Base-by-base conservation (phyloP, 768 basidiomycete species). In the Calocera viscosa region DNA sequence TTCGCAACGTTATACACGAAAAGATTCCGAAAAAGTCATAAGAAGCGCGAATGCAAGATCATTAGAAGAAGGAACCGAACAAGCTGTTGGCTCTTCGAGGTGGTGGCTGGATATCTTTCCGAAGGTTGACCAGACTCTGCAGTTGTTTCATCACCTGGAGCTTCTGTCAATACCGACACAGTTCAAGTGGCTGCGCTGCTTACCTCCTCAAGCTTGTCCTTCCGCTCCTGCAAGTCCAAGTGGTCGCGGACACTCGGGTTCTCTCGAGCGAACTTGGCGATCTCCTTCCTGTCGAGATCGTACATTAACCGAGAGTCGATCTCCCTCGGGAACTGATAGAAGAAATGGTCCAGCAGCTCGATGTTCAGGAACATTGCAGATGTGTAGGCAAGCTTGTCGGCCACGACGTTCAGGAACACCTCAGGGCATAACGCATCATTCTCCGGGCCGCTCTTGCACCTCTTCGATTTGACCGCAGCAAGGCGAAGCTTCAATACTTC, bases 351-450 rank as follows among this genome's bases (percentile, higher is more conserved):
- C 1, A 98, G 83, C 11, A 99, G 81, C 75, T 99, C 96, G 68
- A 99, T 96, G 78, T 94, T 96, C 81, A 99, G 96, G 76, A 98
- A 98, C 89, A 97, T 92, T 1, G 94, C 86, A 1, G 93, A 91
- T 0, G 95, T 98, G 73, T 93, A 88, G 0, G 94, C 93, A 43
- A 99, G 82, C 76, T 99, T 98, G 75, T 97, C 91, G 1, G 96
- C 93, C 24, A 99, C 94, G 28, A 95, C 92, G 72, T 92, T 88
- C 70, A 99, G 82, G 84, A 98, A 98, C 0, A 91, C 90, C 75
- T 99, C 96, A 0, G 96, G 96, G 75, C 96, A 99, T 73, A 98
- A 83, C 12, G 86, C 83, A 65, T 94, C 89, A 70, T 84, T 92
- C 67, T 92, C 86, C 5, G 94, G 94, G 0, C 95, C 94, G 0